These are phyloP conservation scores for Aphanomyces euteiches DNA, from an alignment of 352 stramenopile species.

Conservation along the genomic window DNA sequence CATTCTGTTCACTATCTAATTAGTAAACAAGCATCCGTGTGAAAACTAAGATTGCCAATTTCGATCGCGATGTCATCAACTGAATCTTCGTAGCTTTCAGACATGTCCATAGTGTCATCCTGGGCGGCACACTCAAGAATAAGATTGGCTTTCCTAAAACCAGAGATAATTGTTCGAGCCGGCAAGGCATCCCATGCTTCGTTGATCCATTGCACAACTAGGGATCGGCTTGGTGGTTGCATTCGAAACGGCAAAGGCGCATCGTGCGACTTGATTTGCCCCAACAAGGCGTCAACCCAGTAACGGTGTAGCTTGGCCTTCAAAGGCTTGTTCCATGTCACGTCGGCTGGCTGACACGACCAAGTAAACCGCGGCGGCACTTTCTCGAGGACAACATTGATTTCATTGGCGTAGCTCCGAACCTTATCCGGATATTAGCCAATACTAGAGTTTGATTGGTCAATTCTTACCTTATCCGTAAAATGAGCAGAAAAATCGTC, in stretches of 20 bases:
- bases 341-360: conserved; percentile 34
- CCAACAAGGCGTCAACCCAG: neutral
- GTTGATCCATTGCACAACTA: neutral
- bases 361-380: conserved; percentile 31
- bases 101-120: too few species aligned
- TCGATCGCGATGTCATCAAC: too few species aligned
- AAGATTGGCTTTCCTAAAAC: neutral
- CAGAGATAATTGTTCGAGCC: neutral
- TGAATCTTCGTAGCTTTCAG: too few species aligned
- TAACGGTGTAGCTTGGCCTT: conserved; percentile 19
- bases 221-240: too few species aligned
- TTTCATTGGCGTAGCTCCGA: conserved; percentile 21
- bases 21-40: too few species aligned
- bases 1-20: too few species aligned
- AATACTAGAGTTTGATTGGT: too few species aligned
- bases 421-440: conserved; percentile 33
- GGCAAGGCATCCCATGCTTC: neutral
- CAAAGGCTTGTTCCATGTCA: conserved; percentile 35
- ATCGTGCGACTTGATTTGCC: too few species aligned
- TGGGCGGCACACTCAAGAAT: too few species aligned
- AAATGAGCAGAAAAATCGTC: conserved; percentile 38
- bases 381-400: conserved; percentile 35
- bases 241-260: too few species aligned
- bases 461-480: neutral
- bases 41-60: too few species aligned